These are phyloP conservation scores for Podila verticillata DNA, from an alignment of 192 early-diverging fungal genomes.

Conservation along the genomic window DNA sequence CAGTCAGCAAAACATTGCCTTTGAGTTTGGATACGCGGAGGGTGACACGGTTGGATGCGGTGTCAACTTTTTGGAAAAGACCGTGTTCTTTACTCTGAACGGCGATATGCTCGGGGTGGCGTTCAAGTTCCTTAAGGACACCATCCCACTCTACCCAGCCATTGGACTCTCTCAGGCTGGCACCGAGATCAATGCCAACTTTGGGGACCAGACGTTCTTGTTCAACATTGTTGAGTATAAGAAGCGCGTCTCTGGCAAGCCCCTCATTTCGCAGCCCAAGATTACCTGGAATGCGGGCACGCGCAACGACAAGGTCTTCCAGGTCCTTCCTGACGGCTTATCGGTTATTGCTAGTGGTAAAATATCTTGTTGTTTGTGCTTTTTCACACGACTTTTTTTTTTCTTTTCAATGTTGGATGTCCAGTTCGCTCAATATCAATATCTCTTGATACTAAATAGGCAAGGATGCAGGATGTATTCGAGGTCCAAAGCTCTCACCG, in stretches of 20 bases:
- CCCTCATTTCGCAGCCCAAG: not conserved
- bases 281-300: slow-evolving; percentile 34
- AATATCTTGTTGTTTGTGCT: not conserved
- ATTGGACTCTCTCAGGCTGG: slow-evolving; percentile 49
- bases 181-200: slow-evolving; percentile 50
- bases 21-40: slow-evolving; percentile 22
- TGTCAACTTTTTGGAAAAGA: slow-evolving; percentile 34
- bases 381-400: not conserved
- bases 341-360: slow-evolving; percentile 44
- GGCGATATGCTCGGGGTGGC: slow-evolving; percentile 43
- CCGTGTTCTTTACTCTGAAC: slow-evolving; percentile 44
- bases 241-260: slow-evolving; percentile 34
- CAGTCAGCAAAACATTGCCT: slow-evolving; percentile 37
- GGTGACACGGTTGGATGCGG: slow-evolving; percentile 40
- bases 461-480: slow-evolving; percentile 36
- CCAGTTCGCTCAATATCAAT: not conserved
- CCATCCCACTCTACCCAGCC: slow-evolving; percentile 43
- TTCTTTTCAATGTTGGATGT: no score
- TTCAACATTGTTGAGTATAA: slow-evolving; percentile 48
- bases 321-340: slow-evolving; percentile 27
- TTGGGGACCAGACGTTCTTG: slow-evolving; percentile 50
- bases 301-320: slow-evolving; percentile 32
- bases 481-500: slow-evolving; percentile 44
- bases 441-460: slow-evolving; percentile 3
- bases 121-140: slow-evolving; percentile 39